phyloP scores from a whole-genome alignment of 2,329 filamentous ascomycete genomes.

The Hypocrella siamensis region DNA sequence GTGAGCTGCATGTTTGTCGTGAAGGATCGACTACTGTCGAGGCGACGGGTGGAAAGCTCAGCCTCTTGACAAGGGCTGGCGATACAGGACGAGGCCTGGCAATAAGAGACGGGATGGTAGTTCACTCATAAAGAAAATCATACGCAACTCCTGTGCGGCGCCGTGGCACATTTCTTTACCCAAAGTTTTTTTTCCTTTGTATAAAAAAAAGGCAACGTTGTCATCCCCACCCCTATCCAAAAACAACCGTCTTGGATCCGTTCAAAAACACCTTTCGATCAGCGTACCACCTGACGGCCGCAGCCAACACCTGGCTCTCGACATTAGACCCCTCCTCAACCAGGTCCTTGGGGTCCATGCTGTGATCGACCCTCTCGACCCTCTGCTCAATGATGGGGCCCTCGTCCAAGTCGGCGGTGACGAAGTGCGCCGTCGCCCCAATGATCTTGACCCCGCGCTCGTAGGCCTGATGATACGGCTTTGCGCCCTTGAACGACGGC shows the following conservation, averaged over 20 bases:
- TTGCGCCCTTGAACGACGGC: conserved; percentile 76
- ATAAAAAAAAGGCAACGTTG: no score
- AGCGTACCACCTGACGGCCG: conserved; percentile 72
- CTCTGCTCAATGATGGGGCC: conserved; percentile 82
- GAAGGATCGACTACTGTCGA: conserved; percentile 1
- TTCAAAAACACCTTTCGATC: conserved; percentile 67
- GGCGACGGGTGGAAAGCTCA: background rate
- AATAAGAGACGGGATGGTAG: no score
- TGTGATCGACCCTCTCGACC: conserved; percentile 61
- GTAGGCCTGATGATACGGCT: conserved; percentile 78
- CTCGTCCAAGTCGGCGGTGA: conserved; percentile 72
- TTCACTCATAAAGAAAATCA: no score
- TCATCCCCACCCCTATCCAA: conserved; percentile 17
- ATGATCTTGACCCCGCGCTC: conserved; percentile 82
- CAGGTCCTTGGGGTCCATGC: conserved; percentile 58
- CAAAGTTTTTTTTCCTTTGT: no score
- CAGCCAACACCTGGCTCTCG: conserved; percentile 67
- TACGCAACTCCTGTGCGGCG: no score
- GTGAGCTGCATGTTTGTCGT: conserved; percentile 3
- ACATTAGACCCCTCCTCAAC: conserved; percentile 71
- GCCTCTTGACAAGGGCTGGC: no score
- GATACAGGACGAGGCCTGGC: no score
- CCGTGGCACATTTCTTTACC: no score
- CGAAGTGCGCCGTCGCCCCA: conserved; percentile 73
- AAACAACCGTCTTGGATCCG: conserved; percentile 66